Evolutionary conservation across 371 early-diverging fungal genomes (phyloP), one percentile per base, ranked within the genome.

Genomic region (Lichtheimia ornata): DNA sequence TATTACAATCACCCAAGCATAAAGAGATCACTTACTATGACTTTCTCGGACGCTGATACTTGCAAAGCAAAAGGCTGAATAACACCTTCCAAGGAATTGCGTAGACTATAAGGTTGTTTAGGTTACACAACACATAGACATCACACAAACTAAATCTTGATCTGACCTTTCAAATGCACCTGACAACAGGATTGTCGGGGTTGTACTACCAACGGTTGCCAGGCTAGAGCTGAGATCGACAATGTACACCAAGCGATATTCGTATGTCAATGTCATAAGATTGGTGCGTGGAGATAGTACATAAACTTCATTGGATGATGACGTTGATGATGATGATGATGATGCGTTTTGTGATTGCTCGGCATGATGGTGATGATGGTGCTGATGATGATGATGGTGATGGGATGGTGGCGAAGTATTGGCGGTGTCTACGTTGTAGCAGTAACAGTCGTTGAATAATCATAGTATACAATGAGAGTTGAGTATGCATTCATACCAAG

Each of bases 151-250:
- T 47, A n/a, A 47, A 47, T 47, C 18, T n/a, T 47, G 52, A 43
- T 56, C 56, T 68, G 71, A 85, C 86, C 82, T 80, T 65, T 83
- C 76, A 67, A 81, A 82, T 14, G 82, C 86, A 55, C 85, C 79
- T 13, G 77, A 76, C 62, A 86, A 66, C 14, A 86, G 64, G 24
- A 87, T 81, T 53, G 81, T 79, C 30, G 73, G 76, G 20, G 74
- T 81, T 13, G 72, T 76, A 49, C 82, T 74, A 62, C 90, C 90
- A 2, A 90, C 87, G 1, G 88, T 86, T 14, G 88, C 82, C 62
- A 93, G 79, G 61, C 89, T 89, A 2, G 91, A 85, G 14, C 84
- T 85, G 15, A 89, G 76, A 65, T 93, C 93, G 28, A 93, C 76
- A n/a, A 91, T 73, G 63, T 91, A 87, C 0, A 90, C 88, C 18